phyloP scores from a whole-genome alignment of 345 rosid species.

The Euclidium syriacum region DNA sequence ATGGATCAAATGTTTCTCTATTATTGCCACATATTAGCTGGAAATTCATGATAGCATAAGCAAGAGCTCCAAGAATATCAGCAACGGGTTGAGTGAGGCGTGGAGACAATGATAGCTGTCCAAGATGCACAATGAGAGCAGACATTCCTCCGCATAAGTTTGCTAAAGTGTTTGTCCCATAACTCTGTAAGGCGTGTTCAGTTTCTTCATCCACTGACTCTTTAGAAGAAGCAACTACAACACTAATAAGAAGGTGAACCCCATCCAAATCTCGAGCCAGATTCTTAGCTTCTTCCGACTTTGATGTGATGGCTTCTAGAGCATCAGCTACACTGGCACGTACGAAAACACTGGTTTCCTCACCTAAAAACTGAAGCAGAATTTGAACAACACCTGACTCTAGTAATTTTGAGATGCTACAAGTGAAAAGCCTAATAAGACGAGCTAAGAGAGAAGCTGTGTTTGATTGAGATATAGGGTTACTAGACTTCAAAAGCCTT shows the following conservation, averaged over 20 bases:
- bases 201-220: slow-evolving; percentile 64
- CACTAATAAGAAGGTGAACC: slow-evolving; percentile 57
- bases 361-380: slow-evolving; percentile 56
- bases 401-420: slow-evolving; percentile 57
- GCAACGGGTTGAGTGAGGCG: slow-evolving; percentile 70
- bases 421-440: slow-evolving; percentile 56
- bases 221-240: slow-evolving; percentile 82
- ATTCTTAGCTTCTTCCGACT: slow-evolving; percentile 57
- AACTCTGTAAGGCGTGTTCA: slow-evolving; percentile 52
- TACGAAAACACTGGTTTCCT: slow-evolving; percentile 47
- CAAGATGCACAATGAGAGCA: slow-evolving; percentile 57
- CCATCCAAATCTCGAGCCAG: slow-evolving; percentile 60
- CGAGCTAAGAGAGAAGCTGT: slow-evolving; percentile 90
- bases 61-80: slow-evolving; percentile 80
- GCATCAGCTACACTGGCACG: slow-evolving; percentile 83
- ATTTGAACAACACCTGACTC: slow-evolving; percentile 70
- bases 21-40: slow-evolving; percentile 36
- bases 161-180: slow-evolving; percentile 72
- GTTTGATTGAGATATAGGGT: slow-evolving; percentile 66
- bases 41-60: slow-evolving; percentile 70
- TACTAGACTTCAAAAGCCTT: slow-evolving; percentile 71
- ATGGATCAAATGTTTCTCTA: slow-evolving; percentile 50
- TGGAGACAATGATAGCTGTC: slow-evolving; percentile 60
- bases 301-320: slow-evolving; percentile 69
- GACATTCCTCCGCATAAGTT: slow-evolving; percentile 78